Evolutionary conservation across 768 basidiomycete species (phyloP), one percentile per base, ranked within the genome.

Genomic region (Pleurotus djamor): DNA sequence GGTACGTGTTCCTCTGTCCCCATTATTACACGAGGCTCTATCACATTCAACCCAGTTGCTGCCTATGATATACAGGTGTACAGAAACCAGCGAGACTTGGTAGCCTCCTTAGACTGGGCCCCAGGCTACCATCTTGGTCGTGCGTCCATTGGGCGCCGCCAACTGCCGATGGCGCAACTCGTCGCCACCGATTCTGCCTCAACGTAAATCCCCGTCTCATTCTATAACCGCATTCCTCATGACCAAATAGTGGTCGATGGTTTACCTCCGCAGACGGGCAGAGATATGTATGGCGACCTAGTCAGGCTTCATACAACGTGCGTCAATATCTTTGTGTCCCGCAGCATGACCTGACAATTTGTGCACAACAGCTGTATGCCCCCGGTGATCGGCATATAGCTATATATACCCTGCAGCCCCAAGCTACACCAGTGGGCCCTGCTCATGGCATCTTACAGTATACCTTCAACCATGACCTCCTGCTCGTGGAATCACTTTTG

Each of bases 241-340:
- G 37, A 59, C 60, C 62, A 51, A 58, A 59, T 71, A 89, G 88
- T 66, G 81, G 83, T 43, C 84, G 89, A 59, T 75, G 77, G 52
- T 89, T 90, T 71, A 68, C 76, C 61, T 79, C 82, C 57, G 74
- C 75, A 35, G 84, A 87, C 64, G 84, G 83, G 48, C 76, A 73
- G 65, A 77, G 73, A 52, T 88, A 84, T 61, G 88, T 89, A 71
- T 91, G 89, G 89, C 77, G 87, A 63, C 78, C 81, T 63, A 73
- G 75, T 63, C 73, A 79, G 13, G 71, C 70, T 62, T 81, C 83
- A 12, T 90, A 89, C 68, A 85, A 89, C 70, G 88, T 88, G 72
- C 69, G 81, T 73, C 16, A 41, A 1, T 41, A 41, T 48, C 48
- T 59, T 48, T 47, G 41, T 56, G 52, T 43, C 35, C 5, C n/a